Conservation (phyloP, 305 asterid species). For the Fraxinus sp. region DNA sequence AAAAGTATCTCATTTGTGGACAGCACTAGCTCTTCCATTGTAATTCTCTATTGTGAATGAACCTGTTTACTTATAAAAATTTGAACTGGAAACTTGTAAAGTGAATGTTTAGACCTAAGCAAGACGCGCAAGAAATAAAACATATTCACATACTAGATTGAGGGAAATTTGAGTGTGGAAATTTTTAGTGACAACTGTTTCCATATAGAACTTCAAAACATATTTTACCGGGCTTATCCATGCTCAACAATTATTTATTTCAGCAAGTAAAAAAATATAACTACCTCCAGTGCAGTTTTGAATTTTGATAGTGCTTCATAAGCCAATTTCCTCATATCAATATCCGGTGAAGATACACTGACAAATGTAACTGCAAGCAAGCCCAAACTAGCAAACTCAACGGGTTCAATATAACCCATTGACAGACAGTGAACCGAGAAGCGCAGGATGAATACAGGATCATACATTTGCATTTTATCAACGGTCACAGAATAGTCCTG, state of each 20-base stretch:
- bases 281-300: conserved; percentile 71
- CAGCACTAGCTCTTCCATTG: neutral
- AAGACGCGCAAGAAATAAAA: neutral
- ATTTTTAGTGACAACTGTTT: neutral
- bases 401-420: conserved; percentile 67
- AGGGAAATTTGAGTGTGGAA: neutral
- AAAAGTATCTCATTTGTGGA: neutral
- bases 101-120: neutral
- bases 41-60: neutral
- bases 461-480: conserved; percentile 56
- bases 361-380: conserved; percentile 81
- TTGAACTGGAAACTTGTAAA: neutral
- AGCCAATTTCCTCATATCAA: conserved; percentile 73
- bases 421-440: conserved; percentile 82
- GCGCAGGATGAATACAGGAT: conserved; percentile 83
- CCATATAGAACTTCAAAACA: neutral
- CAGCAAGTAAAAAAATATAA: neutral
- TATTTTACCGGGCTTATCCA: neutral
- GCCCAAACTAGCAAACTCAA: conserved; percentile 84
- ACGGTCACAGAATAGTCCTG: conserved; percentile 46
- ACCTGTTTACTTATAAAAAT: neutral
- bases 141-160: neutral
- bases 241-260: neutral
- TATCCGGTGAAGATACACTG: conserved; percentile 78
- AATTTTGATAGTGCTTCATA: conserved; percentile 69